Percentiles rank a stretch among this genome's conserved stretches.
Conservation (phyloP, 768 basidiomycete genomes). For the Ramaria sp. region DNA sequence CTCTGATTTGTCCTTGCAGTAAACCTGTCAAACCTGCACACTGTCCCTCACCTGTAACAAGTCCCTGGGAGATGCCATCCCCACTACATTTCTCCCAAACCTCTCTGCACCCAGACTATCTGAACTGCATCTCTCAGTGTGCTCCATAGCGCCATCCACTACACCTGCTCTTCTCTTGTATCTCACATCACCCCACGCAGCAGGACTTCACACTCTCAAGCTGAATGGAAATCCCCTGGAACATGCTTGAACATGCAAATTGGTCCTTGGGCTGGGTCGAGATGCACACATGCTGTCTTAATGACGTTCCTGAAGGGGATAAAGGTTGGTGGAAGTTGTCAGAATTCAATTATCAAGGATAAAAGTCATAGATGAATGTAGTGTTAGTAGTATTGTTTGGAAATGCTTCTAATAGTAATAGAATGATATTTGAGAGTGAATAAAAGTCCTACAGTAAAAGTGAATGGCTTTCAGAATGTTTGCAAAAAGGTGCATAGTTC, state of each 20-base stretch:
- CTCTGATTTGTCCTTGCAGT: conserved; percentile 35
- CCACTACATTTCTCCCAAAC: conserved; percentile 35
- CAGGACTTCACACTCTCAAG: conserved; percentile 32
- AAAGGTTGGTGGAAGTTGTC: conserved; percentile 27
- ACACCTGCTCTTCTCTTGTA: conserved; percentile 35
- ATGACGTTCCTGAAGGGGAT: conserved; percentile 3
- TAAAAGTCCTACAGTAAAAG: too few relatives aligned
- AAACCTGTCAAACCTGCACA: conserved; percentile 42
- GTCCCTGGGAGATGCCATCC: conserved; percentile 17
- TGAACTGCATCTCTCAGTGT: conserved; percentile 44
- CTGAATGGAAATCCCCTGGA: conserved; percentile 48
- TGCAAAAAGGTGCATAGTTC: too few relatives aligned
- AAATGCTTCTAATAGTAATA: too few relatives aligned
- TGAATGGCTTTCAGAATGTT: too few relatives aligned
- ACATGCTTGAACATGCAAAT: conserved; percentile 34
- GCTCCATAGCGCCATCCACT: conserved; percentile 31
- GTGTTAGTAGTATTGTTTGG: too few relatives aligned
- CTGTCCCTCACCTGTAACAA: too few relatives aligned
- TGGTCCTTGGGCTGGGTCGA: conserved; percentile 37
- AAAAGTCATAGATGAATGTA: too few relatives aligned
- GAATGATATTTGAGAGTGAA: too few relatives aligned
- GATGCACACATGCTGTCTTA: conserved; percentile 32
- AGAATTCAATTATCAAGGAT: too few relatives aligned
- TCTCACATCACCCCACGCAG: conserved; percentile 39
- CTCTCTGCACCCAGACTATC: conserved; percentile 37